Percentiles rank a stretch among this genome's conserved stretches.
These are phyloP conservation scores for Leucoagaricus sp. DNA, from an alignment of 1,284 basidiomycete species.

Conservation along the genomic window DNA sequence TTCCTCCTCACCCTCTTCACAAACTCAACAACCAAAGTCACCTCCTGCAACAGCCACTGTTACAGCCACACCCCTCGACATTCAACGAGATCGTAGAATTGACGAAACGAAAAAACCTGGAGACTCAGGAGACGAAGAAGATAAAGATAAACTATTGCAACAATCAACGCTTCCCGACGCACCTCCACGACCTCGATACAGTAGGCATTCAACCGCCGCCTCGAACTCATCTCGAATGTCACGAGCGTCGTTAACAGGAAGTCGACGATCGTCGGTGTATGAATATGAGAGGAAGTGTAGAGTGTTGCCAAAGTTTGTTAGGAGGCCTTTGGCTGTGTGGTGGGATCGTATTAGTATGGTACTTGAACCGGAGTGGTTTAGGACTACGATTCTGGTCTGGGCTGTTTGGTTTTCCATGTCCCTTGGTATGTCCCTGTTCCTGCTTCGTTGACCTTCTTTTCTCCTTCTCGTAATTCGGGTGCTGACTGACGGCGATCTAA, in stretches of 20 bases:
- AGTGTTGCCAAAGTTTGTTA: conserved; percentile 43
- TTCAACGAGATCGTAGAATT: too few relatives aligned
- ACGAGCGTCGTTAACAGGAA: too few relatives aligned
- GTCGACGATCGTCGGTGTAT: conserved; percentile 38
- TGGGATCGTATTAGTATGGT: conserved; percentile 74
- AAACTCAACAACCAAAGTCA: background rate
- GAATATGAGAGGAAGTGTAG: conserved; percentile 41
- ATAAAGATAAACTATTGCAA: too few relatives aligned
- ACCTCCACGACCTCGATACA: too few relatives aligned
- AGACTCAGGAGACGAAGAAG: too few relatives aligned
- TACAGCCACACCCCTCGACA: too few relatives aligned
- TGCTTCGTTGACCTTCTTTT: too few relatives aligned
- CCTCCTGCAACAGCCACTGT: background rate
- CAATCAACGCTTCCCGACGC: too few relatives aligned
- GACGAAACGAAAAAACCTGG: too few relatives aligned
- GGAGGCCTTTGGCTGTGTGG: conserved; percentile 63
- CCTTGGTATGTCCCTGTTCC: conserved; percentile 54
- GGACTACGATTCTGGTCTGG: conserved; percentile 87
- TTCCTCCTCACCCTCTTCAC: background rate
- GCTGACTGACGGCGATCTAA: background rate
- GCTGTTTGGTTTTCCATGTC: conserved; percentile 80
- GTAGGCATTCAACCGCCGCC: too few relatives aligned
- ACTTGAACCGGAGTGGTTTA: conserved; percentile 79
- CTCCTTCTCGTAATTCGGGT: background rate
- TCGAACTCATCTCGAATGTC: too few relatives aligned